Percentiles rank a stretch among this genome's conserved stretches.
phyloP scores from a whole-genome alignment of 2,329 filamentous ascomycete species.

The Leptosphaerulina australis region DNA sequence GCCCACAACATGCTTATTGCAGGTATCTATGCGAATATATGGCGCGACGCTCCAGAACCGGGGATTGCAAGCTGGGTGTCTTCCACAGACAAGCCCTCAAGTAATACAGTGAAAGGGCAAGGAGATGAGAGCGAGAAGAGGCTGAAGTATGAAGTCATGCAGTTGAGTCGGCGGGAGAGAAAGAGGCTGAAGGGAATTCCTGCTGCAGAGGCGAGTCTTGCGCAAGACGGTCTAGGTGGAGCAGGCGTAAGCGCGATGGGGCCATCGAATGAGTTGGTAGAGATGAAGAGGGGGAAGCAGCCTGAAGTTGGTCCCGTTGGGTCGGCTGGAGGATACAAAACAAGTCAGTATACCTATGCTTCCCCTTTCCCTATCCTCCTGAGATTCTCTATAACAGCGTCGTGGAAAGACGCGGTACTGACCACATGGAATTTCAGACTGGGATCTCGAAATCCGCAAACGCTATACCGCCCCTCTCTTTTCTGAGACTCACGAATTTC shows the following conservation, averaged over 20 bases:
- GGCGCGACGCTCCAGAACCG: conserved; percentile 65
- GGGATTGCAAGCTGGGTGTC: conserved; percentile 69
- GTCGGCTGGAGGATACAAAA: conserved; percentile 78
- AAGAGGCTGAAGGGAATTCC: conserved; percentile 62
- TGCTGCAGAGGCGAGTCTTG: conserved; percentile 42
- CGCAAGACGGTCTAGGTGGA: conserved; percentile 11
- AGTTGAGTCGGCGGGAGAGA: conserved; percentile 64
- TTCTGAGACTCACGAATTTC: conserved; percentile 67
- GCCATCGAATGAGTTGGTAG: conserved; percentile 43
- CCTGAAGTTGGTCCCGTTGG: conserved; percentile 67
- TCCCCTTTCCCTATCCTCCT: not conserved
- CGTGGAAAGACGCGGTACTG: not conserved
- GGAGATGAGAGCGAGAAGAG: conserved; percentile 68
- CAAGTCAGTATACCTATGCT: conserved; percentile 70
- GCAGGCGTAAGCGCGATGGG: conserved; percentile 21
- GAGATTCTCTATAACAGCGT: not conserved
- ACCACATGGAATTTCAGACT: conserved; percentile 49
- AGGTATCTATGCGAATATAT: conserved; percentile 64
- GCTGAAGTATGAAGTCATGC: conserved; percentile 69
- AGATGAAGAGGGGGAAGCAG: conserved; percentile 52
- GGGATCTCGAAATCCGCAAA: conserved; percentile 69
- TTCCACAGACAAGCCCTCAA: conserved; percentile 72
- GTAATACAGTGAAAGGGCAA: conserved; percentile 70
- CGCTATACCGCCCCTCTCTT: conserved; percentile 67
- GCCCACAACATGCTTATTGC: conserved; percentile 67